These are phyloP conservation scores for Penicillium macrosclerotiorum DNA, from an alignment of 495 filamentous ascomycete genomes.

Conservation along the genomic window DNA sequence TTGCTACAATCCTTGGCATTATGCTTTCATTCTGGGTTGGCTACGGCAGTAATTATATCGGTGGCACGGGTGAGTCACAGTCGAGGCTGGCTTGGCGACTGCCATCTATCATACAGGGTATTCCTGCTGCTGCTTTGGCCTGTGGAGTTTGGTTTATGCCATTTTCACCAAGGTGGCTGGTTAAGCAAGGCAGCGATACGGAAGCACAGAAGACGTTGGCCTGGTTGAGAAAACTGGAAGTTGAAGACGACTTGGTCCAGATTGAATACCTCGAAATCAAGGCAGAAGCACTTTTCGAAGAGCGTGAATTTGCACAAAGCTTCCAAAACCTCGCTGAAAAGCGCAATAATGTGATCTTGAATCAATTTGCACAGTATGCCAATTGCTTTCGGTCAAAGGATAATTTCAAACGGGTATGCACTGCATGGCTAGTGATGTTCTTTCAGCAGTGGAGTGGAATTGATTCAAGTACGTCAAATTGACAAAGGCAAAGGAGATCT, in stretches of 20 bases:
- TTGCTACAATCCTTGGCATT: slow-evolving; percentile 77
- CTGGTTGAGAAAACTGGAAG: slow-evolving; percentile 43
- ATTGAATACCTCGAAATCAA: slow-evolving; percentile 46
- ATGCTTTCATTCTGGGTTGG: slow-evolving; percentile 73
- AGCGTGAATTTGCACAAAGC: slow-evolving; percentile 35
- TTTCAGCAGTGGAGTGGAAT: slow-evolving; percentile 47
- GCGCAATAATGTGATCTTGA: slow-evolving; percentile 29
- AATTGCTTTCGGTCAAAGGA: slow-evolving; percentile 35
- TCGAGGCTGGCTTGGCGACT: slow-evolving; percentile 48
- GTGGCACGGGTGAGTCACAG: slow-evolving; percentile 34
- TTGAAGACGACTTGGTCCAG: slow-evolving; percentile 36
- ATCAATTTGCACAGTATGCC: slow-evolving; percentile 36
- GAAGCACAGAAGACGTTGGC: slow-evolving; percentile 46
- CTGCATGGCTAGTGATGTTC: slow-evolving; percentile 41
- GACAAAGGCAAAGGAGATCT: too few relatives aligned
- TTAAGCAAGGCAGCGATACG: slow-evolving; percentile 47
- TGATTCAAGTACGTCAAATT: slow-evolving; percentile 35
- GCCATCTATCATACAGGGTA: slow-evolving; percentile 50
- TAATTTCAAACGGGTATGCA: slow-evolving; percentile 40
- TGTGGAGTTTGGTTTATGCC: slow-evolving; percentile 45
- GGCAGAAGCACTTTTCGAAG: slow-evolving; percentile 39
- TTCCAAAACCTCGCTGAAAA: slow-evolving; percentile 35
- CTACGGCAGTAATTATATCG: slow-evolving; percentile 51
- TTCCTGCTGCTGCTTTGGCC: slow-evolving; percentile 40
- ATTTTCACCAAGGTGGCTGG: slow-evolving; percentile 48